Base-by-base conservation (phyloP, 768 basidiomycete species). In the Leccinum variicolor region DNA sequence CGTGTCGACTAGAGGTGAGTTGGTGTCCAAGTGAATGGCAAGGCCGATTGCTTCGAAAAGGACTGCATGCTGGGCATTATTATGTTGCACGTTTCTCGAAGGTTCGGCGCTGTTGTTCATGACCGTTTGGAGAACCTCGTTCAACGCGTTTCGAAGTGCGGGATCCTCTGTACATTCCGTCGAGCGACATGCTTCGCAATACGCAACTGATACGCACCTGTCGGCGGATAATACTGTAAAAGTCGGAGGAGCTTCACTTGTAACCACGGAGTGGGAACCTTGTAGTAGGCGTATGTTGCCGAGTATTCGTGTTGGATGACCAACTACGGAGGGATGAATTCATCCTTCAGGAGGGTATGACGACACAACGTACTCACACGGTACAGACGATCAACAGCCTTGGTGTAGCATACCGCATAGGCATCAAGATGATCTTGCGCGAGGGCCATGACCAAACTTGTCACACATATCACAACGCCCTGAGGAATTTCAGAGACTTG, bases 51-150 rank as follows among this genome's bases (percentile, higher is more conserved):
- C 96, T 74, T 99, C 97, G 66, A 98, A 99, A 14, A 99, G 81
- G n/a, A 99, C 86, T 1, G 97, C 91, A 68, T 98, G 94, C 68
- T 97, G 96, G 10, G 96, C 97, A 66, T 99, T 99, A 72, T 96
- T 98, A 68, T 99, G 97, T 69, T 99, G 97, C 13, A 98, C 91
- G 64, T 98, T 98, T 62, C 91, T 82, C 11, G 93, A 88, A 9
- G 90, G 89, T 67, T 97, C 95, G 9, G 92, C 88, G 65, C 90
- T 86, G 66, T 89, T 94, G 64, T 89, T 89, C 84, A 98, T 93
- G 69, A 94, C 86, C 7, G 89, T 89, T 66, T 93, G 88, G 54
- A 99, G 77, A 10, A 97, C 90, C 61, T 90, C 81, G 60, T 92
- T 84, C 47, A 99, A 75, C 31, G 89, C 85, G 23, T 81, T 80